A percentile compares a stretch with the other conserved stretches of the same genome.
These are phyloP conservation scores for Corylus heterophylla DNA, from an alignment of 306 rosid genomes.

Conservation along the genomic window DNA sequence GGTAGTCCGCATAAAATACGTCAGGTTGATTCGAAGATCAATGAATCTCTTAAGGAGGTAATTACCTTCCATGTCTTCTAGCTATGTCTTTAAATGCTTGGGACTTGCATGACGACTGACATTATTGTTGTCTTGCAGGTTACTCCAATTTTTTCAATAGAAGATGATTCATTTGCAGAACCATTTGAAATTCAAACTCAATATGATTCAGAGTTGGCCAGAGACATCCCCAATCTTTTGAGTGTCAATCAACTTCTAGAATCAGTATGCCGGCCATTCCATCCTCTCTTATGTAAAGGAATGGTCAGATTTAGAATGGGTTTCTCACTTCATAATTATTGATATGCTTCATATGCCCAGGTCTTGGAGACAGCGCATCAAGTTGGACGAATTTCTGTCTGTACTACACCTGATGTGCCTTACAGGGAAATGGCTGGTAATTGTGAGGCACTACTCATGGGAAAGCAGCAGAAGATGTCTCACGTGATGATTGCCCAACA, in stretches of 20 bases:
- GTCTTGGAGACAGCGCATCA: constrained; percentile 67
- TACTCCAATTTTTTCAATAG: constrained; percentile 42
- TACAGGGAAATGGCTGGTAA: constrained; percentile 80
- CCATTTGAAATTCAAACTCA: constrained; percentile 53
- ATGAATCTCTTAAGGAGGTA: constrained; percentile 32
- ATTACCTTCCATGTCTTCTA: constrained; percentile 7
- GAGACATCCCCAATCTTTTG: constrained; percentile 52
- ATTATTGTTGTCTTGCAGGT: constrained; percentile 41
- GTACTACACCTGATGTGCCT: constrained; percentile 51
- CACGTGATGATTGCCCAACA: constrained; percentile 54
- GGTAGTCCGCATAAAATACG: constrained; percentile 37
- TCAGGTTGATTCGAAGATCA: constrained; percentile 37
- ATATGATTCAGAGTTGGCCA: constrained; percentile 35
- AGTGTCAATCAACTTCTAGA: constrained; percentile 84
- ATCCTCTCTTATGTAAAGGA: constrained; percentile 8
- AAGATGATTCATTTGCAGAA: constrained; percentile 62
- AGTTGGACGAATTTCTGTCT: constrained; percentile 61
- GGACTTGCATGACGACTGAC: constrained; percentile 17
- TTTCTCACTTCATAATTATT: constrained; percentile 12
- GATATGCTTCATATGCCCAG: constrained; percentile 40
- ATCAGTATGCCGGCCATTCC: constrained; percentile 63
- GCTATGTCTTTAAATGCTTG: constrained; percentile 6
- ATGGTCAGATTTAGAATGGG: neutral
- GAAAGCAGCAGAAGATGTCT: constrained; percentile 79
- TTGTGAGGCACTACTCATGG: constrained; percentile 73